These are phyloP conservation scores for Rubia yunnanensis DNA, from an alignment of 257 asterid species.

Conservation along the genomic window DNA sequence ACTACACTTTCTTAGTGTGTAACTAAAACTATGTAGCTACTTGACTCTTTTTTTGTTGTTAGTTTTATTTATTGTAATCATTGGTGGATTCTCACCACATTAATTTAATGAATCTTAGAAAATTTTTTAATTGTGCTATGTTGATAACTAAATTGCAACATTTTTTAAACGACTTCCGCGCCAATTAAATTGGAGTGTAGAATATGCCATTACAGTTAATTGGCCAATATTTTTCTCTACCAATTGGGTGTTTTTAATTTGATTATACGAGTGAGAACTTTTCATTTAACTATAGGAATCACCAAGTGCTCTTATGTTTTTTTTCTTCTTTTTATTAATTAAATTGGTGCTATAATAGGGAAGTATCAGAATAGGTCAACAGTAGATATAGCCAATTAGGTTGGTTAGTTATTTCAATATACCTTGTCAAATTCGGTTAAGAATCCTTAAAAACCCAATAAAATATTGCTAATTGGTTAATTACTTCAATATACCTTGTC, in stretches of 20 bases:
- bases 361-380: neutral
- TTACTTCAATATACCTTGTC: neutral
- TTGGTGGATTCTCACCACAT: too few species aligned
- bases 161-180: neutral
- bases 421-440: neutral
- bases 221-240: neutral
- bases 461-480: neutral
- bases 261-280: neutral
- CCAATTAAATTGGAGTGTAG: neutral
- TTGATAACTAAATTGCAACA: too few species aligned
- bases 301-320: neutral
- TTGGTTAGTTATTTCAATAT: neutral
- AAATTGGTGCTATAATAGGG: neutral
- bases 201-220: conserved; percentile 4
- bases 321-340: too few species aligned
- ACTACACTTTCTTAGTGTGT: too few species aligned
- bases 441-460: neutral
- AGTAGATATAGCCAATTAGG: neutral
- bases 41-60: too few species aligned
- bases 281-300: neutral
- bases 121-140: too few species aligned
- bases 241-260: neutral
- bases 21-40: too few species aligned
- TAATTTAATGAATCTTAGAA: too few species aligned
- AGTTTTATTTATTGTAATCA: too few species aligned